A percentile compares a stretch with the other conserved stretches of the same genome.
Evolutionary conservation across 2,329 filamentous ascomycete species (phyloP).

Genomic region (Botrytis tulipae): DNA sequence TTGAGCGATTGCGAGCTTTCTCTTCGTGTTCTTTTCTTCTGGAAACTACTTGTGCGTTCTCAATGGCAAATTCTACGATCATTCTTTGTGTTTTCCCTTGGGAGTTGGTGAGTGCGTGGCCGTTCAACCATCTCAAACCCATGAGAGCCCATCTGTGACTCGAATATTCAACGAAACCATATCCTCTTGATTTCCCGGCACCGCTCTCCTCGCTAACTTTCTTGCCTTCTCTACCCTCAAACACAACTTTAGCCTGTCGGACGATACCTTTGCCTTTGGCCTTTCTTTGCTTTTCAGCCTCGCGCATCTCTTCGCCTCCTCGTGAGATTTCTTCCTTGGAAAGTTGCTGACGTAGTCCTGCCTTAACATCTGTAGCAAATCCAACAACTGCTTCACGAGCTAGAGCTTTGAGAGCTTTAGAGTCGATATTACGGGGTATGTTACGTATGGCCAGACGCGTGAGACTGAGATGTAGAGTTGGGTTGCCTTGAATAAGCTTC

Average conservation of each 20-base stretch:
- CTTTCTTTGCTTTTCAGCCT: slow-evolving; percentile 77
- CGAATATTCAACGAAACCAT: slow-evolving; percentile 96
- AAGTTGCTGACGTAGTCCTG: slow-evolving; percentile 69
- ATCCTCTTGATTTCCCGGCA: slow-evolving; percentile 82
- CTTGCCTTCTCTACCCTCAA: slow-evolving; percentile 79
- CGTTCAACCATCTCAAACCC: slow-evolving; percentile 92
- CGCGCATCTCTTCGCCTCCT: slow-evolving; percentile 75
- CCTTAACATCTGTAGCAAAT: slow-evolving; percentile 87
- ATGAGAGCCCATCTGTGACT: slow-evolving; percentile 93
- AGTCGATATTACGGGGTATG: slow-evolving; percentile 76
- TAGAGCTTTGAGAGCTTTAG: slow-evolving; percentile 87
- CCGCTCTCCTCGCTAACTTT: slow-evolving; percentile 77
- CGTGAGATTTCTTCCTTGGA: slow-evolving; percentile 87
- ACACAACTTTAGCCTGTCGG: slow-evolving; percentile 90
- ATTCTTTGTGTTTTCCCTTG: slow-evolving; percentile 81
- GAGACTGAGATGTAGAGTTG: slow-evolving; percentile 81
- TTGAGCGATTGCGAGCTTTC: slow-evolving; percentile 47
- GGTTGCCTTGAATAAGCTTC: slow-evolving; percentile 87
- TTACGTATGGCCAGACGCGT: slow-evolving; percentile 91
- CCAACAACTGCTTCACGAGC: slow-evolving; percentile 91
- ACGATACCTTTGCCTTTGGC: slow-evolving; percentile 83
- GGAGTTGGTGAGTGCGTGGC: slow-evolving; percentile 58
- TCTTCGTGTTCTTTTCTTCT: slow-evolving; percentile 66
- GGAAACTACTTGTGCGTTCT: slow-evolving; percentile 94
- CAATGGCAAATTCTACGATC: slow-evolving; percentile 96